These are phyloP conservation scores for Pyrenophora teres DNA, from an alignment of 2,329 filamentous ascomycete genomes.

Conservation along the genomic window DNA sequence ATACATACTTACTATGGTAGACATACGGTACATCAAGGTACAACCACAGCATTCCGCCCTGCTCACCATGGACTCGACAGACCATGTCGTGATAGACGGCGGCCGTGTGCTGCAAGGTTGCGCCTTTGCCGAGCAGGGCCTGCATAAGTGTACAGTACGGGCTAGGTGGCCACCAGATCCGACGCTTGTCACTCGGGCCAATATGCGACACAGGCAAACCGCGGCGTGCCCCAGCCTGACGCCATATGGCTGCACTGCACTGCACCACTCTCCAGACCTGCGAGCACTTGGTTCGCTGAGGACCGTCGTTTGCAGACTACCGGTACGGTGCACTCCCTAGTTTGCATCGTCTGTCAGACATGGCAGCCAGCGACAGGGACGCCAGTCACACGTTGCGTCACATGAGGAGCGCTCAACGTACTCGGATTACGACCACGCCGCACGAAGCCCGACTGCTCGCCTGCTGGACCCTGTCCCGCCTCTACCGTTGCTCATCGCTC, in stretches of 20 bases:
- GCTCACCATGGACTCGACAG: not conserved
- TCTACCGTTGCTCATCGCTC: constrained; percentile 13
- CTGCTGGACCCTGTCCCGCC: constrained; percentile 27
- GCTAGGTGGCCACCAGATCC: constrained; percentile 29
- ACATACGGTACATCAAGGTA: too few relatives aligned
- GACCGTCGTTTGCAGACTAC: not conserved
- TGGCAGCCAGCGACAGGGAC: not conserved
- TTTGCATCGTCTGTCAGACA: constrained; percentile 4
- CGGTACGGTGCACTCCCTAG: not conserved
- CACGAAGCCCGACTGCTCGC: not conserved
- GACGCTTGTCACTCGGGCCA: constrained; percentile 30
- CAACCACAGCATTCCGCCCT: not conserved
- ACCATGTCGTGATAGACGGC: constrained; percentile 10
- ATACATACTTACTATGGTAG: too few relatives aligned
- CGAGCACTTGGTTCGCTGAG: constrained; percentile 5
- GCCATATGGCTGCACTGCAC: constrained; percentile 27
- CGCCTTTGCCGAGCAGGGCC: constrained; percentile 28
- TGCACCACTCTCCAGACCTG: constrained; percentile 18
- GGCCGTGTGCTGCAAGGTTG: constrained; percentile 17
- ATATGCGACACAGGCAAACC: constrained; percentile 29
- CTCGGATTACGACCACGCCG: constrained; percentile 16
- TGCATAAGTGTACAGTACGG: constrained; percentile 14
- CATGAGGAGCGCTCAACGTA: constrained; percentile 24
- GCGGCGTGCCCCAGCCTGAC: constrained; percentile 22
- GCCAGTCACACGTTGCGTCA: constrained; percentile 20